Conservation (phyloP, 495 filamentous ascomycete genomes). For the Lentithecium fluviatile region DNA sequence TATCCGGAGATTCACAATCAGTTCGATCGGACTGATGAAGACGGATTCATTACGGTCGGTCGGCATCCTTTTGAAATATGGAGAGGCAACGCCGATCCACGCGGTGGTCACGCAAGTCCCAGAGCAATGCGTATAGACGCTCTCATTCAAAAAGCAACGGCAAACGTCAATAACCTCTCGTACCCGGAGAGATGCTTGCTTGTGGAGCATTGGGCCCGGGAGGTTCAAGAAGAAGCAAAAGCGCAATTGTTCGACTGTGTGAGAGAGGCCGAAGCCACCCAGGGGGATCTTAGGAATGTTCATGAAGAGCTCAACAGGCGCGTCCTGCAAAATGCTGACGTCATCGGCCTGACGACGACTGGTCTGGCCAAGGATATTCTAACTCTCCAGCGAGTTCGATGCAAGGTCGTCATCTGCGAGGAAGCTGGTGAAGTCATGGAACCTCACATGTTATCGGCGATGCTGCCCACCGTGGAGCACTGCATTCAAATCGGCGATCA, state of each 20-base stretch:
- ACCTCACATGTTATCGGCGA: slow-evolving; percentile 63
- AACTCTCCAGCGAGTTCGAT: slow-evolving; percentile 57
- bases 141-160: not conserved
- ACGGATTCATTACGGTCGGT: not conserved
- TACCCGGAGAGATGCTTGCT: not conserved
- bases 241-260: not conserved
- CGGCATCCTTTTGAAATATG: not conserved
- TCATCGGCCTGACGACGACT: slow-evolving; percentile 76
- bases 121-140: too few relatives aligned
- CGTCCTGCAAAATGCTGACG: slow-evolving; percentile 53
- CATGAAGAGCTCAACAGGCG: slow-evolving; percentile 53
- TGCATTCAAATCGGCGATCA: slow-evolving; percentile 78
- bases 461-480: slow-evolving; percentile 71
- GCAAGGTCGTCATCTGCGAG: slow-evolving; percentile 73
- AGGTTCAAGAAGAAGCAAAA: not conserved
- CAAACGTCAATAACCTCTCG: not conserved
- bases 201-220: not conserved
- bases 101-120: too few relatives aligned
- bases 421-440: slow-evolving; percentile 80
- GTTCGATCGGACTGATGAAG: slow-evolving; percentile 4
- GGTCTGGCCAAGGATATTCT: slow-evolving; percentile 67
- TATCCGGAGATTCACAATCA: not conserved
- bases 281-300: slow-evolving; percentile 14
- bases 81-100: too few relatives aligned
- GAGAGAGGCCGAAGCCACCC: not conserved